Percentiles rank a stretch among this genome's conserved stretches.
Evolutionary conservation across 2,329 filamentous ascomycete genomes (phyloP).

Genomic region (Hypoxylon sp.): DNA sequence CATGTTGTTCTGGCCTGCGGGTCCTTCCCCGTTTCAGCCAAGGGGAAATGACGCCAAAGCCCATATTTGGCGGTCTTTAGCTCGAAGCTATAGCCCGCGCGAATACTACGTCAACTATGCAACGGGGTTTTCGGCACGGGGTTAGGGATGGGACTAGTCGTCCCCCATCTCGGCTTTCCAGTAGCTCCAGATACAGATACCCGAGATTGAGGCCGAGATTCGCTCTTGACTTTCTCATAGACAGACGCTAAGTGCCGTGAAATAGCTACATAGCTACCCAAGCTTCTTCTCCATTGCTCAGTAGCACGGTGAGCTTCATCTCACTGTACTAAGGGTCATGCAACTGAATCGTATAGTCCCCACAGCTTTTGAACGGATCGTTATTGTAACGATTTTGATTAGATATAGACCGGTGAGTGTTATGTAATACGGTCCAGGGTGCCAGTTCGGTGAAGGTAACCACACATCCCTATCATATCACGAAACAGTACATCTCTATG

Average conservation of each 20-base stretch:
- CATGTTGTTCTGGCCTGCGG: background rate
- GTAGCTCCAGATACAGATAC: conserved; percentile 24
- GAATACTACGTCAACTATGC: conserved; percentile 22
- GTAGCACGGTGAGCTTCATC: background rate
- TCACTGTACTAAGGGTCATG: background rate
- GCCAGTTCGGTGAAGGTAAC: background rate
- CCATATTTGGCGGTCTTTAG: conserved; percentile 13
- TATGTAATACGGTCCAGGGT: background rate
- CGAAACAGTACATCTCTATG: background rate
- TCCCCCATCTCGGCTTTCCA: conserved; percentile 20
- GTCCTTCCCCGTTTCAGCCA: background rate
- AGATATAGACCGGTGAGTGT: background rate
- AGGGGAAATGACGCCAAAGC: background rate
- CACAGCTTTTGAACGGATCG: background rate
- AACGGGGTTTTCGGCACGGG: conserved; percentile 3
- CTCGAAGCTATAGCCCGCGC: background rate
- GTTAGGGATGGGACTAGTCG: conserved; percentile 1
- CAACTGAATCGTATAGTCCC: background rate
- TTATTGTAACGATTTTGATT: background rate
- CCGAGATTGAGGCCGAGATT: conserved; percentile 25
- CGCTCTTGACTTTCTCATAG: background rate
- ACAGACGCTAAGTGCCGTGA: background rate
- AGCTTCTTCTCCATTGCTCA: background rate
- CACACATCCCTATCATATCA: background rate
- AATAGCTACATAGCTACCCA: background rate